Conservation (phyloP, 176 grass and related monocot genomes). For the Canna indica region DNA sequence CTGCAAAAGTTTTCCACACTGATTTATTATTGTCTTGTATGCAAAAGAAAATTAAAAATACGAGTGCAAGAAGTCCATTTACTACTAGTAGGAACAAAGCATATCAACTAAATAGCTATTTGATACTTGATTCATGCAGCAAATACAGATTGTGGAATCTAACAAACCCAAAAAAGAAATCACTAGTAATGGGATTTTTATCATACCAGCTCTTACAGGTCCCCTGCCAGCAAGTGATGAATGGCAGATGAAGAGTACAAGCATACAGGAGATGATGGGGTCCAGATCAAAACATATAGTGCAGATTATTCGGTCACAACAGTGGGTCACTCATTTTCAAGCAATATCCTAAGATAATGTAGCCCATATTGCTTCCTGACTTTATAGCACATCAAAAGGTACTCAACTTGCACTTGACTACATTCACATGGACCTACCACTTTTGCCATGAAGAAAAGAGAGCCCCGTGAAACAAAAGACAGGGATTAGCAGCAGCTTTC, state of each 20-base stretch:
- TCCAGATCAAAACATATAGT: background rate
- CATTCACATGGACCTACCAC: slow-evolving; percentile 1
- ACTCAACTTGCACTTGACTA: slow-evolving; percentile 22
- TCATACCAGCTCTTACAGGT: background rate
- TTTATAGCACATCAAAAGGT: slow-evolving; percentile 13
- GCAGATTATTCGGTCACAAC: slow-evolving; percentile 7
- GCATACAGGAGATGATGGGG: slow-evolving; percentile 1
- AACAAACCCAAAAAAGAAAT: background rate
- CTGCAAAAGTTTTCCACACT: background rate
- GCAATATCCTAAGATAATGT: background rate
- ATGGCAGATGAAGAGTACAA: background rate
- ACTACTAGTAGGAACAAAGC: background rate
- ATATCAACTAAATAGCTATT: background rate
- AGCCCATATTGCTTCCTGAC: slow-evolving; percentile 16
- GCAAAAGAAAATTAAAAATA: background rate
- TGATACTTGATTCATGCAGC: background rate
- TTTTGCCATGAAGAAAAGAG: background rate
- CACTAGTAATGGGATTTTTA: background rate
- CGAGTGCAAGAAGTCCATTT: background rate
- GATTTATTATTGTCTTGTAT: background rate
- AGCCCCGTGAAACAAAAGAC: slow-evolving; percentile 4
- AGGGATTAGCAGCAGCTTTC: background rate
- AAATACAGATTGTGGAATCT: background rate
- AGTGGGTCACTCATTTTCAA: slow-evolving; percentile 9
- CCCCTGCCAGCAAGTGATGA: background rate